phyloP scores from a whole-genome alignment of 306 rosid species.

The Abrus pulchellus region DNA sequence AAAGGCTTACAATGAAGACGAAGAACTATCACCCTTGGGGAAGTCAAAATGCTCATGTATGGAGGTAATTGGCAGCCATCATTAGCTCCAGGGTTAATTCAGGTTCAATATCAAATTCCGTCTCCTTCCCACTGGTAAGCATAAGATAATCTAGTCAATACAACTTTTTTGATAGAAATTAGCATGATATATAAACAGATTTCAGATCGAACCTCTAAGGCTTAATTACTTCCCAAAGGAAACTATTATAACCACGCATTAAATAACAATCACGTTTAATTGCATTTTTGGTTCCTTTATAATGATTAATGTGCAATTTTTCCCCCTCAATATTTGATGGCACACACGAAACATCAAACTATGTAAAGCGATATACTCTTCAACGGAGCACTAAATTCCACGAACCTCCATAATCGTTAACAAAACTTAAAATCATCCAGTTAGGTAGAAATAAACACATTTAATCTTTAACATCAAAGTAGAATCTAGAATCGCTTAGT shows the following conservation, averaged over 20 bases:
- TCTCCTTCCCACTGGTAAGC: conserved; percentile 81
- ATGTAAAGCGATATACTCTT: conserved; percentile 18
- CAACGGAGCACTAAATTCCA: neutral
- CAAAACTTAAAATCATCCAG: neutral
- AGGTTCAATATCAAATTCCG: conserved; percentile 90
- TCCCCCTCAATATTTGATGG: neutral
- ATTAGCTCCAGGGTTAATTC: conserved; percentile 88
- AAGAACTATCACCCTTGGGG: conserved; percentile 36
- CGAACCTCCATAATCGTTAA: neutral
- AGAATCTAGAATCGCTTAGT: neutral
- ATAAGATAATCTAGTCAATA: conserved; percentile 43
- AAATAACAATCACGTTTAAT: neutral
- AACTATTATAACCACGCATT: neutral
- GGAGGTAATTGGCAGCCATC: conserved; percentile 97
- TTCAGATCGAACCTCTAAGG: conserved; percentile 1
- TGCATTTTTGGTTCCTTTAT: neutral
- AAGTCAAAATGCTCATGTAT: conserved; percentile 60
- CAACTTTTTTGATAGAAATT: neutral
- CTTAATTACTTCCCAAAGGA: conserved; percentile 18
- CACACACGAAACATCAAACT: neutral
- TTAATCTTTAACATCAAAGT: neutral
- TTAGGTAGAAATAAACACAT: neutral
- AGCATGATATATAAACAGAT: conserved; percentile 7
- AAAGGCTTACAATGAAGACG: conserved; percentile 48
- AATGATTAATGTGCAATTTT: neutral